Base-by-base conservation (phyloP, 176 grass and related monocot genomes). In the Luzula sylvatica region DNA sequence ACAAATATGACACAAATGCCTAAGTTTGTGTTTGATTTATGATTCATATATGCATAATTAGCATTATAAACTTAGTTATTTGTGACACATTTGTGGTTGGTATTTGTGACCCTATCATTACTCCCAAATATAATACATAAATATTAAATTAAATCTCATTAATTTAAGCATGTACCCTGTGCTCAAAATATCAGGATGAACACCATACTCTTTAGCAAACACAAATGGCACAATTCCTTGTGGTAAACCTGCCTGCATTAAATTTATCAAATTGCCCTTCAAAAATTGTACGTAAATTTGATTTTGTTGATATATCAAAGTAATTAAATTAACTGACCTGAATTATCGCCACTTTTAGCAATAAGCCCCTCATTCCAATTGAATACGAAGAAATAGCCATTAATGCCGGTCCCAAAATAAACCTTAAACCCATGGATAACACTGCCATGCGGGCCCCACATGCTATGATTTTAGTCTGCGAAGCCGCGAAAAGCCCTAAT, bases 141-240 rank as follows among this genome's bases (percentile, higher is more conserved):
- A n/a, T n/a, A n/a, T n/a, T n/a, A n/a, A 15, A 30, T 32, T 8
- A 7, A 47, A 30, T 20, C 15, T 6, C 42, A 7, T 28, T 65
- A 9, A 15, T 28, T 39, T 26, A 53, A 78, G 15, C 46, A 74
- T 40, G 69, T 83, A 88, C 89, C 79, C 73, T 7, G 75, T 95
- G 48, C 89, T 95, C 20, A 95, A 29, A 57, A 88, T 85, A 46
- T 88, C 80, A 32, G 89, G 73, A 32, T 88, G 89, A 15, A 95
- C 73, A 40, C 69, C 72, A 17, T 95, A 95, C 61, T 88, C 89
- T 51, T 81, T 88, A 0, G 89, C 89, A 43, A 95, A 88, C 16
- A 95, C 89, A 46, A 88, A 95, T 53, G 89, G 66, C 20, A 95
- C 83, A 49, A 95, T 81, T 44, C 89, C 89, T 81, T 95, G 89